phyloP scores from a whole-genome alignment of 2,329 filamentous ascomycete genomes.

The Phialemonium atrogriseum region DNA sequence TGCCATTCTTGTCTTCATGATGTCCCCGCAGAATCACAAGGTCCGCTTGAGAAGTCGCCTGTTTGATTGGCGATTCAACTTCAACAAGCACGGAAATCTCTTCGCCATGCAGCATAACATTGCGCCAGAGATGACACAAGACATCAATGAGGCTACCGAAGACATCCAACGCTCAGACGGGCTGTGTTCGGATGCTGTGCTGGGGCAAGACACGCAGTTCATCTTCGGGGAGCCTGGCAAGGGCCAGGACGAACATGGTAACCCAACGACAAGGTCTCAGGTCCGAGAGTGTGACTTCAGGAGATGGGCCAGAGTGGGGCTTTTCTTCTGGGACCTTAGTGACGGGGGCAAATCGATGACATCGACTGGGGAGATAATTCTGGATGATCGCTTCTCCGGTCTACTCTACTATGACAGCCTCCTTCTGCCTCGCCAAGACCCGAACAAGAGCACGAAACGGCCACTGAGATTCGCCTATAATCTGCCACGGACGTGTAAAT shows the following conservation, averaged over 20 bases:
- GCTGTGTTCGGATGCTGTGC: background rate
- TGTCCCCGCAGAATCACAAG: no score
- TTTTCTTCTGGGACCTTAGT: no score
- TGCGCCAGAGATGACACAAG: background rate
- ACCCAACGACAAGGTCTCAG: no score
- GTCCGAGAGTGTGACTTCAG: no score
- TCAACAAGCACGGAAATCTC: background rate
- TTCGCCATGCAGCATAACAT: background rate
- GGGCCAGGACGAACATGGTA: no score
- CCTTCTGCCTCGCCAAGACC: background rate
- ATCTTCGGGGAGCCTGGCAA: background rate
- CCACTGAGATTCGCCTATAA: constrained; percentile 1
- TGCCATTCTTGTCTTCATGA: background rate
- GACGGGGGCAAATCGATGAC: no score
- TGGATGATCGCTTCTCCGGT: background rate
- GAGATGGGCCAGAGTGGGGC: no score
- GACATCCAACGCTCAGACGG: background rate
- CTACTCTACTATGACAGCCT: background rate
- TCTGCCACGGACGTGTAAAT: no score
- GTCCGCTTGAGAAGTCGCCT: no score
- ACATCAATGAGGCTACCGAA: background rate
- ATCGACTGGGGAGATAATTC: background rate
- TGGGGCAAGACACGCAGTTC: background rate
- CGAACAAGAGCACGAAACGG: background rate
- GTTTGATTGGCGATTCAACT: background rate